Evolutionary conservation across 2,329 filamentous ascomycete species (phyloP), one percentile per base, ranked within the genome.

Genomic region (Xylaria sp.): DNA sequence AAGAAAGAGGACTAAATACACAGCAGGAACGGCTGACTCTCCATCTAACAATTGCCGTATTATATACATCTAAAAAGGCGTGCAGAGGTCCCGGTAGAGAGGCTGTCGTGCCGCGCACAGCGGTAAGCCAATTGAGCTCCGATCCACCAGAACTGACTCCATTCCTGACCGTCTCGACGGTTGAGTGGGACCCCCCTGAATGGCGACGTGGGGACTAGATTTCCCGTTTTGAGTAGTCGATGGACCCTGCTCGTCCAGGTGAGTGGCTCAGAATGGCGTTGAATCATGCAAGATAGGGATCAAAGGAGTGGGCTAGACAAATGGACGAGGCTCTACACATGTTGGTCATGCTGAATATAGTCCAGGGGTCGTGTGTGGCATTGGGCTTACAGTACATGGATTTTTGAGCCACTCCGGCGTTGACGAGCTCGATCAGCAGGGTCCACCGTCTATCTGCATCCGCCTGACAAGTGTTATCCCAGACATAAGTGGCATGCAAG

Each of bases 201-300:
- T 36, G 55, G 59, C 58, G 43, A 66, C 68, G 63, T 63, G 57
- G 66, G 55, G 62, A 49, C 58, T 9, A 18, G 36, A 52, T 52
- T 64, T 28, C 54, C 67, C 57, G n/a, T 65, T 65, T 66, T 31
- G 60, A 69, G 59, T 57, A 62, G 54, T 61, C 9, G 56, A 64
- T 58, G 60, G 54, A 33, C 39, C 63, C 52, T 51, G 9, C 8
- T 15, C 33, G 2, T 28, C 46, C 36, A 66, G 57, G 59, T 51
- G 64, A 64, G 59, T 67, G 69, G 63, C 63, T 66, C 52, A 59
- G 23, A 43, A 55, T 55, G 58, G 62, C 66, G 31, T 68, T 46
- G 62, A 63, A 69, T 66, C 69, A 71, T 69, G 69, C 69, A 71
- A 66, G 66, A 71, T 71, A 71, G 59, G 49, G 58, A 66, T 54